These are phyloP conservation scores for Leishmania guyanensis DNA, from an alignment of 208 protist species.

Conservation along the genomic window DNA sequence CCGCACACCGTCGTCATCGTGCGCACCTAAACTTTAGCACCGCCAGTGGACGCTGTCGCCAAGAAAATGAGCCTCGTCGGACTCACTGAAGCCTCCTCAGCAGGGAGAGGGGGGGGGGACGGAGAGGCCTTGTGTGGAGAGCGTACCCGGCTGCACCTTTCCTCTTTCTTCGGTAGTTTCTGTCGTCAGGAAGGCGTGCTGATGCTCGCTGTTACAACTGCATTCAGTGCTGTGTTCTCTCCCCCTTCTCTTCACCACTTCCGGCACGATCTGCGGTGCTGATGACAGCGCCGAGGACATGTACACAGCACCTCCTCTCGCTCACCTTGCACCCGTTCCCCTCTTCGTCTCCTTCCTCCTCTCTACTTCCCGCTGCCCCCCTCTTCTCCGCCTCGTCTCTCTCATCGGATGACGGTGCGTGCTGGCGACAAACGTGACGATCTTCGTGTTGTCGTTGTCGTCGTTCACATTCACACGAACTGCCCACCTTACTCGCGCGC, in stretches of 20 bases:
- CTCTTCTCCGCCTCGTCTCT: neutral
- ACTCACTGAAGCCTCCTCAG: neutral
- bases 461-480: neutral
- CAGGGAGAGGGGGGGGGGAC: too few species aligned
- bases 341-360: neutral
- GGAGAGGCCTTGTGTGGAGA: neutral
- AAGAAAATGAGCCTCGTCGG: neutral
- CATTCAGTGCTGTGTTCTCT: neutral
- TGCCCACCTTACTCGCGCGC: neutral
- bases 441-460: neutral
- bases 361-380: neutral
- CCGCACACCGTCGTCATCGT: neutral
- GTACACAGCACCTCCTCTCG: neutral
- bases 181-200: neutral
- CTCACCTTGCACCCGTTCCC: conserved; percentile 2
- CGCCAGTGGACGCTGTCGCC: neutral
- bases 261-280: too few species aligned
- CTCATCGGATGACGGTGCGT: neutral
- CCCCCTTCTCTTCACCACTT: neutral
- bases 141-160: neutral
- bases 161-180: neutral
- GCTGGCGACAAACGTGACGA: neutral
- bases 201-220: neutral
- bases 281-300: neutral
- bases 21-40: neutral